Conservation (phyloP, 768 basidiomycete genomes). For the Tricholoma hemisulphureum region DNA sequence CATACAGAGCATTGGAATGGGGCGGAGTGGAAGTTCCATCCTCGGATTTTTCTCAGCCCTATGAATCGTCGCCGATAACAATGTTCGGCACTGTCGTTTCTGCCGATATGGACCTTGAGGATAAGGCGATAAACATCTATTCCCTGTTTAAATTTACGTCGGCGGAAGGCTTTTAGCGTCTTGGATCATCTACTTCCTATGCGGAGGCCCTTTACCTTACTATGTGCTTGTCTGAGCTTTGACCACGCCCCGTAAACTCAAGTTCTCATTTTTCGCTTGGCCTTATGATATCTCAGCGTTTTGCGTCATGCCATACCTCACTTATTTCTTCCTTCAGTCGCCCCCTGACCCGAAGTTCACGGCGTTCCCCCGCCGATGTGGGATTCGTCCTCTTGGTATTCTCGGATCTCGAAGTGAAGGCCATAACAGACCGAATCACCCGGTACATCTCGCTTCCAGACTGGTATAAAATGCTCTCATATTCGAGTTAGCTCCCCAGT, state of each 20-base stretch:
- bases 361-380: constrained; percentile 4
- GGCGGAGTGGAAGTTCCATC: too few relatives aligned
- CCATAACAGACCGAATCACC: not conserved
- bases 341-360: not conserved
- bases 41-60: too few relatives aligned
- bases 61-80: too few relatives aligned
- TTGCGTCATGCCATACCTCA: not conserved
- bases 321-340: not conserved
- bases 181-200: too few relatives aligned
- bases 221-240: too few relatives aligned
- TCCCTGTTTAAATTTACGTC: too few relatives aligned
- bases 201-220: too few relatives aligned
- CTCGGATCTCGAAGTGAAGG: not conserved
- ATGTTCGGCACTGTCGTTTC: too few relatives aligned
- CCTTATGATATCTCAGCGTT: not conserved
- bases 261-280: not conserved
- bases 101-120: too few relatives aligned
- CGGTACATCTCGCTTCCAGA: not conserved
- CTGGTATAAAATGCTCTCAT: not conserved
- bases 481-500: not conserved
- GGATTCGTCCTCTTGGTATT: not conserved
- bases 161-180: too few relatives aligned
- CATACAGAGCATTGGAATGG: too few relatives aligned
- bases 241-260: not conserved
- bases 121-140: too few relatives aligned